Evolutionary conservation across 2,329 filamentous ascomycete species (phyloP).

Genomic region (Nemania serpens): DNA sequence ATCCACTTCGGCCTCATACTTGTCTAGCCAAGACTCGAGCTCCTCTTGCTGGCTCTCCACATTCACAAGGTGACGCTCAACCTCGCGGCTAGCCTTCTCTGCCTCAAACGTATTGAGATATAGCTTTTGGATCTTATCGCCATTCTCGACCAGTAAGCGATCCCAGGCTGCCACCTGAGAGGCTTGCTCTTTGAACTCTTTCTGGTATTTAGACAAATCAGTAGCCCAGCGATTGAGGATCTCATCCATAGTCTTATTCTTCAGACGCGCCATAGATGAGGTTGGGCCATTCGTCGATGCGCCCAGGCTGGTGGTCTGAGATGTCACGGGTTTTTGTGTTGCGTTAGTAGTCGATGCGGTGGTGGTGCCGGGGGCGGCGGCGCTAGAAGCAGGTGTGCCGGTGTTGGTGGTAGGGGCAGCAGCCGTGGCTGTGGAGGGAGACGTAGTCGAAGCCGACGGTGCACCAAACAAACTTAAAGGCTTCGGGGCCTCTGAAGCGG

Average conservation of each 20-base stretch:
- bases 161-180: slow-evolving; percentile 90
- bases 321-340: slow-evolving; percentile 33
- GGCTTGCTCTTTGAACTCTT: slow-evolving; percentile 92
- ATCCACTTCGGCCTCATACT: slow-evolving; percentile 90
- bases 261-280: slow-evolving; percentile 85
- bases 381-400: slow-evolving; percentile 37
- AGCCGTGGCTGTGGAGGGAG: slow-evolving; percentile 33
- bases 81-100: slow-evolving; percentile 88
- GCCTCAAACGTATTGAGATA: slow-evolving; percentile 93
- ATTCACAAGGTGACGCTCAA: slow-evolving; percentile 85
- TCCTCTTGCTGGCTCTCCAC: slow-evolving; percentile 95
- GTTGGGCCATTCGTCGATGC: slow-evolving; percentile 80
- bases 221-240: slow-evolving; percentile 97
- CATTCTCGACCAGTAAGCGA: slow-evolving; percentile 87
- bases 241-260: slow-evolving; percentile 99
- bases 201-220: slow-evolving; percentile 93
- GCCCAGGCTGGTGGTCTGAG: slow-evolving; percentile 53
- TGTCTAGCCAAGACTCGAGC: slow-evolving; percentile 83
- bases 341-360: slow-evolving; percentile 35
- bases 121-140: slow-evolving; percentile 90
- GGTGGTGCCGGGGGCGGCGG: slow-evolving; percentile 30
- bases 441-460: slow-evolving; percentile 31
- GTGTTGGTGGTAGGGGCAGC: slow-evolving; percentile 26
- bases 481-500: slow-evolving; percentile 39
- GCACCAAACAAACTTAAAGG: slow-evolving; percentile 39